These are phyloP conservation scores for Salix viminalis DNA, from an alignment of 345 rosid genomes.

Conservation along the genomic window DNA sequence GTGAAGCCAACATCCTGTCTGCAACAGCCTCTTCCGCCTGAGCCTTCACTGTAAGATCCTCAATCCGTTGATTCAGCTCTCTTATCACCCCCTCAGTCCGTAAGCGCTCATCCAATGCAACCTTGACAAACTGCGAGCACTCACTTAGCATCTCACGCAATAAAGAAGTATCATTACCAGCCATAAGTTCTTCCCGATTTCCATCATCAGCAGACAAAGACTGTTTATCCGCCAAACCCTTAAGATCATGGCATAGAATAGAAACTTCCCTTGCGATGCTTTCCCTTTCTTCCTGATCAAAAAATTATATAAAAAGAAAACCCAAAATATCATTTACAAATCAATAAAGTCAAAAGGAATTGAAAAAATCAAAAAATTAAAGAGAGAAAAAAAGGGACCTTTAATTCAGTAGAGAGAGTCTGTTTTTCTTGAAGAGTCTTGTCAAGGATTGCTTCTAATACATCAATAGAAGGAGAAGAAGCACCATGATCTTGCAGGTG, in stretches of 20 bases:
- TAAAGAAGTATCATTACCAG: constrained; percentile 1
- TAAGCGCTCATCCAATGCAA: constrained; percentile 37
- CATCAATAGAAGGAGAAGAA: not conserved
- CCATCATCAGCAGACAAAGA: constrained; percentile 14
- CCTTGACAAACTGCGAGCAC: constrained; percentile 44
- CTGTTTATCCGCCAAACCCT: constrained; percentile 28
- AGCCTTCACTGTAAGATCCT: constrained; percentile 50
- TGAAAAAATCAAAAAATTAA: not conserved
- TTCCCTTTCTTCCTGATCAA: constrained; percentile 53
- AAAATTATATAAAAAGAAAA: not conserved
- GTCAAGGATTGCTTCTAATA: not conserved
- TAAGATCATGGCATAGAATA: constrained; percentile 41
- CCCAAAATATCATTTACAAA: not conserved
- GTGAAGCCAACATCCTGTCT: constrained; percentile 58
- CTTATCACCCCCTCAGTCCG: constrained; percentile 38
- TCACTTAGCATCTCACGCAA: constrained; percentile 34
- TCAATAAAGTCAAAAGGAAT: not conserved
- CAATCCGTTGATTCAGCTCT: constrained; percentile 55
- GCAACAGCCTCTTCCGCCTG: constrained; percentile 38
- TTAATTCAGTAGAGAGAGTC: not conserved
- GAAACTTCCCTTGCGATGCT: constrained; percentile 38
- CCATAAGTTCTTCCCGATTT: constrained; percentile 14
- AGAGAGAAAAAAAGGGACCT: not conserved
- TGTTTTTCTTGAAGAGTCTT: not conserved
- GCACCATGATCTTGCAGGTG: constrained; percentile 1